Evolutionary conservation across 306 rosid species (phyloP).

Genomic region (Cucumis hystrix): DNA sequence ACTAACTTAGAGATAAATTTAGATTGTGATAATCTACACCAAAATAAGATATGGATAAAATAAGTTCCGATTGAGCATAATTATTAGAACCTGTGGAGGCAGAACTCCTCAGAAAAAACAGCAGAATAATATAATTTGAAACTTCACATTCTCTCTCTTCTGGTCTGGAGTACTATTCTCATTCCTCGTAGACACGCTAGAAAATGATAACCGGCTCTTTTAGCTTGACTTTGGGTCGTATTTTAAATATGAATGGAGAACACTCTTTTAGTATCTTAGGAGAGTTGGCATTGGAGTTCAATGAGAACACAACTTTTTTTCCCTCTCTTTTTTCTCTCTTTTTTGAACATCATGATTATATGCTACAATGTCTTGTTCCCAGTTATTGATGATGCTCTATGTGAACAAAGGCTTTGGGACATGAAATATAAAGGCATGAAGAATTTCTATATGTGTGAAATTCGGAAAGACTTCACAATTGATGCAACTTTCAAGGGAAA

Average conservation of each 20-base stretch:
- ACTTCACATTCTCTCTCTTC: background rate
- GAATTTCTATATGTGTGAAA: constrained; percentile 89
- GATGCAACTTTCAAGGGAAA: constrained; percentile 96
- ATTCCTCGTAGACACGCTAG: background rate
- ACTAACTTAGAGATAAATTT: background rate
- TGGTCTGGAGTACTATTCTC: background rate
- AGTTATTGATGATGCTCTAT: constrained; percentile 78
- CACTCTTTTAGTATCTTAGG: background rate
- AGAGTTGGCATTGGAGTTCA: background rate
- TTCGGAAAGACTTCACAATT: constrained; percentile 84
- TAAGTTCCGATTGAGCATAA: background rate
- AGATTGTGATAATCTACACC: background rate
- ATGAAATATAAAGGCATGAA: constrained; percentile 67
- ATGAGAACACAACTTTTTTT: background rate
- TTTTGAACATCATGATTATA: background rate
- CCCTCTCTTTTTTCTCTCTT: background rate
- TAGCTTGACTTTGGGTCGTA: background rate
- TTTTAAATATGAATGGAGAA: background rate
- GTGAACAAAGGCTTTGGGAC: constrained; percentile 86
- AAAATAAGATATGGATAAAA: background rate
- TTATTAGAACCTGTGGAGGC: background rate
- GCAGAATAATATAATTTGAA: background rate
- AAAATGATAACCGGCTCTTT: background rate
- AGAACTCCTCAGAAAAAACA: background rate
- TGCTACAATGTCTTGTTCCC: constrained; percentile 10